phyloP scores from a whole-genome alignment of 2,329 filamentous ascomycete genomes.

The Karstenula rhodostoma region DNA sequence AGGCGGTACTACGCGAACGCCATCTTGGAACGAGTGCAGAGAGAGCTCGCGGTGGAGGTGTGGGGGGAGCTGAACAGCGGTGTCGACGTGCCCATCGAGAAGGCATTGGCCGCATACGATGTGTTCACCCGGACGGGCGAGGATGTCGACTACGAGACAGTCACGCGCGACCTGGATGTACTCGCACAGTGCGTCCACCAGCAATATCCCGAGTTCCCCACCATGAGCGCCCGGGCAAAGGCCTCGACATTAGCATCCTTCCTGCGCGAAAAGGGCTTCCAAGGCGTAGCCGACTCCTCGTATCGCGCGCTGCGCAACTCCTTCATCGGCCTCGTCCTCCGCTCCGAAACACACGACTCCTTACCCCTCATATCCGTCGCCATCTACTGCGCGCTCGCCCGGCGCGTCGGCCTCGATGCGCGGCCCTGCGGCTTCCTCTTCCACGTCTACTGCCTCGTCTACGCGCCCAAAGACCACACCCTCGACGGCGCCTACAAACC shows the following conservation, averaged over 20 bases:
- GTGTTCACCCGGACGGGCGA: slow-evolving; percentile 83
- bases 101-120: slow-evolving; percentile 82
- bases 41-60: slow-evolving; percentile 77
- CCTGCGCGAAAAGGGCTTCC: slow-evolving; percentile 72
- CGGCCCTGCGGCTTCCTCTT: slow-evolving; percentile 82
- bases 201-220: slow-evolving; percentile 62
- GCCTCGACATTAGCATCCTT: slow-evolving; percentile 74
- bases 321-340: slow-evolving; percentile 83
- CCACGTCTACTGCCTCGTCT: slow-evolving; percentile 84
- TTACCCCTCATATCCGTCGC: slow-evolving; percentile 85
- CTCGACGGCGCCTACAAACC: slow-evolving; percentile 52
- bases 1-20: slow-evolving; percentile 78
- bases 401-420: slow-evolving; percentile 76
- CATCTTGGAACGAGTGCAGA: slow-evolving; percentile 80
- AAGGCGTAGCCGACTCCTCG: slow-evolving; percentile 73
- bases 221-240: slow-evolving; percentile 69
- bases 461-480: slow-evolving; percentile 66
- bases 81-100: slow-evolving; percentile 70
- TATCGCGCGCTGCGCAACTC: slow-evolving; percentile 88
- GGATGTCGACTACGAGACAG: slow-evolving; percentile 74
- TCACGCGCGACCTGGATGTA: slow-evolving; percentile 67
- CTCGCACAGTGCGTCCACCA: slow-evolving; percentile 66
- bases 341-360: slow-evolving; percentile 76
- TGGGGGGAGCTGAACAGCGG: slow-evolving; percentile 70
- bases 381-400: slow-evolving; percentile 84